Percentiles rank a stretch among this genome's conserved stretches.
phyloP scores from a whole-genome alignment of 192 early-diverging fungal species.

The Allomyces arbusculus region DNA sequence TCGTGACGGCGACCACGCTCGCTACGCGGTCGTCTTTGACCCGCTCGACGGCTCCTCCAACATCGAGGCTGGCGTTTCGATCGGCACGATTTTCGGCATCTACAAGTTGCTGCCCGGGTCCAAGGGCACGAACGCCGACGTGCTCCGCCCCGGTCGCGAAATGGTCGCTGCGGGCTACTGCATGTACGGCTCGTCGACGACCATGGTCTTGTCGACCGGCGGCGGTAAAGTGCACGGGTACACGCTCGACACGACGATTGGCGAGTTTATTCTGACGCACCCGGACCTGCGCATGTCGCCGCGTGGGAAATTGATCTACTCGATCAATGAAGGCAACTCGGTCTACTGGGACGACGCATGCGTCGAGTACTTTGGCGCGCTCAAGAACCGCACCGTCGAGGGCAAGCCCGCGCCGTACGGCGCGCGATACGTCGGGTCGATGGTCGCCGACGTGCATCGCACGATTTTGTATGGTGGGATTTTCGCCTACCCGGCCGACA shows the following conservation, averaged over 20 bases:
- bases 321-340: slow-evolving; percentile 92
- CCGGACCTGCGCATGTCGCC: slow-evolving; percentile 39
- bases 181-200: slow-evolving; percentile 16
- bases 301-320: slow-evolving; percentile 80
- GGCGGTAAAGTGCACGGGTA: slow-evolving; percentile 89
- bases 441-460: slow-evolving; percentile 96
- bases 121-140: slow-evolving; percentile 40
- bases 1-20: slow-evolving; percentile 53
- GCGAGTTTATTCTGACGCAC: slow-evolving; percentile 94
- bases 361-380: slow-evolving; percentile 65
- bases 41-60: slow-evolving; percentile 93
- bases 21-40: slow-evolving; percentile 37
- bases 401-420: slow-evolving; percentile 31
- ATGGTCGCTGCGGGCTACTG: slow-evolving; percentile 86
- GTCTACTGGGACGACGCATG: slow-evolving; percentile 72
- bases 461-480: slow-evolving; percentile 81
- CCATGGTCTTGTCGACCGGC: slow-evolving; percentile 44
- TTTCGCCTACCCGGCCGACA: slow-evolving; percentile 67
- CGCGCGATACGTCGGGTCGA: slow-evolving; percentile 89
- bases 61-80: slow-evolving; percentile 95
- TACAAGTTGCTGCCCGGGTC: slow-evolving; percentile 46
- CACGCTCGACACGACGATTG: slow-evolving; percentile 87
- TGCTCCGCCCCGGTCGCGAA: slow-evolving; percentile 48
- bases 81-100: slow-evolving; percentile 98
- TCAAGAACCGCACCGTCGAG: slow-evolving; percentile 60